phyloP scores from a whole-genome alignment of 2,329 filamentous ascomycete species.

The Pyrenophora seminiperda region DNA sequence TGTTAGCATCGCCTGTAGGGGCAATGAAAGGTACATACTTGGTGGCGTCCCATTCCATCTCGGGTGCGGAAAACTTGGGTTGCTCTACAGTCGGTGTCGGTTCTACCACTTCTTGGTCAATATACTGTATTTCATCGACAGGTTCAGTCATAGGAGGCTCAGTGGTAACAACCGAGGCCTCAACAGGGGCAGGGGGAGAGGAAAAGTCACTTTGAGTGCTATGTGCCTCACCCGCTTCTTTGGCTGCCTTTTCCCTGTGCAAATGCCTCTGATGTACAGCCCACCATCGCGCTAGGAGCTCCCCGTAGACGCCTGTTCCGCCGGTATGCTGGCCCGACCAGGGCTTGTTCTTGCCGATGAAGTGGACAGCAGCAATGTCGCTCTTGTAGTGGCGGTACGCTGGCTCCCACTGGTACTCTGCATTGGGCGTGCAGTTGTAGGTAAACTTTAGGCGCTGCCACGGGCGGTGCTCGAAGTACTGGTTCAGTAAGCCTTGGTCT shows the following conservation, averaged over 20 bases:
- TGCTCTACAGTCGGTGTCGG: conserved; percentile 55
- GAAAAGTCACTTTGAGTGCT: conserved; percentile 15
- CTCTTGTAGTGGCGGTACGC: conserved; percentile 93
- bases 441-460: conserved; percentile 91
- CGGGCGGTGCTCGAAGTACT: conserved; percentile 77
- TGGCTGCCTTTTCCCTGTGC: conserved; percentile 13
- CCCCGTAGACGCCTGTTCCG: conserved; percentile 71
- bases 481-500: conserved; percentile 93
- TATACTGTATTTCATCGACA: conserved; percentile 51
- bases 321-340: conserved; percentile 63
- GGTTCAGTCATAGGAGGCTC: conserved; percentile 53
- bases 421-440: conserved; percentile 96
- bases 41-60: conserved; percentile 66
- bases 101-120: conserved; percentile 50
- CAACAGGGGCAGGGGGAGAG: conserved; percentile 26
- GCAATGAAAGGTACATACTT: conserved; percentile 50
- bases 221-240: conserved; percentile 13
- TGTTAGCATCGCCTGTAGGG: conserved; percentile 11
- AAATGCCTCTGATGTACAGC: conserved; percentile 90
- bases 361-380: conserved; percentile 88
- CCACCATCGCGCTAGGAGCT: conserved; percentile 91
- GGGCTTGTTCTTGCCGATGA: conserved; percentile 89
- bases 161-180: conserved; percentile 44
- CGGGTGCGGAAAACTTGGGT: conserved; percentile 62
- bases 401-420: conserved; percentile 95